Evolutionary conservation across 257 asterid species (phyloP).

Genomic region (Gentiana dahurica): DNA sequence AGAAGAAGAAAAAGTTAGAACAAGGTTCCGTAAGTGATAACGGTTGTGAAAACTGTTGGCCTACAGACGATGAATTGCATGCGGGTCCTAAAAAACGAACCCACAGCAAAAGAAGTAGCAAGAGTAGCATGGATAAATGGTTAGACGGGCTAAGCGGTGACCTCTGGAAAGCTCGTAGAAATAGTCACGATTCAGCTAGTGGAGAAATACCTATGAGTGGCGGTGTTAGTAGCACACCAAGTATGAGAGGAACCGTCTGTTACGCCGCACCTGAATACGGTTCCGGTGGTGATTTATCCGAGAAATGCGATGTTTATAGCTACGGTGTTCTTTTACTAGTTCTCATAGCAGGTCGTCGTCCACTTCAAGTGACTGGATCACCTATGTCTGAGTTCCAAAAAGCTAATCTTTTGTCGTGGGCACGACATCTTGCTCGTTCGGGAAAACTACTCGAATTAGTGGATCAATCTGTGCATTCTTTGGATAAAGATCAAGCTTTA

Average conservation of each 20-base stretch:
- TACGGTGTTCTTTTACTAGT: constrained; percentile 75
- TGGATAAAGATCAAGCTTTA: constrained; percentile 58
- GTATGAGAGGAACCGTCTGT: constrained; percentile 92
- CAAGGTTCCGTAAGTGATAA: constrained; percentile 43
- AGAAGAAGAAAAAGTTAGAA: constrained; percentile 53
- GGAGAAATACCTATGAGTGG: constrained; percentile 78
- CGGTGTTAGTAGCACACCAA: constrained; percentile 81
- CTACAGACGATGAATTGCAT: constrained; percentile 48
- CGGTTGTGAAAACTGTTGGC: constrained; percentile 44
- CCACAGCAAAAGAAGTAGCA: constrained; percentile 40
- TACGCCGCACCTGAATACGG: constrained; percentile 89
- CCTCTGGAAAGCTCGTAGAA: constrained; percentile 56
- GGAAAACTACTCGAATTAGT: constrained; percentile 87
- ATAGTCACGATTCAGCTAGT: constrained; percentile 57
- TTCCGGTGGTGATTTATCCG: constrained; percentile 60
- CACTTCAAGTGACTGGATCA: constrained; percentile 88
- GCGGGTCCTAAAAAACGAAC: constrained; percentile 38
- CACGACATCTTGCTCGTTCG: constrained; percentile 78
- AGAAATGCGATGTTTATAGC: constrained; percentile 88
- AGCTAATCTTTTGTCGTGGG: constrained; percentile 88
- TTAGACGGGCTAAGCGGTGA: constrained; percentile 79
- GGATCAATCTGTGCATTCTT: constrained; percentile 40
- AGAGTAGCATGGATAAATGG: constrained; percentile 89
- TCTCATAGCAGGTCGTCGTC: constrained; percentile 77
- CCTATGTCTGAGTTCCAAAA: constrained; percentile 87